Percentiles rank a stretch among this genome's conserved stretches.
phyloP scores from a whole-genome alignment of 495 filamentous ascomycete species.

The Thermochaetoides thermophila region DNA sequence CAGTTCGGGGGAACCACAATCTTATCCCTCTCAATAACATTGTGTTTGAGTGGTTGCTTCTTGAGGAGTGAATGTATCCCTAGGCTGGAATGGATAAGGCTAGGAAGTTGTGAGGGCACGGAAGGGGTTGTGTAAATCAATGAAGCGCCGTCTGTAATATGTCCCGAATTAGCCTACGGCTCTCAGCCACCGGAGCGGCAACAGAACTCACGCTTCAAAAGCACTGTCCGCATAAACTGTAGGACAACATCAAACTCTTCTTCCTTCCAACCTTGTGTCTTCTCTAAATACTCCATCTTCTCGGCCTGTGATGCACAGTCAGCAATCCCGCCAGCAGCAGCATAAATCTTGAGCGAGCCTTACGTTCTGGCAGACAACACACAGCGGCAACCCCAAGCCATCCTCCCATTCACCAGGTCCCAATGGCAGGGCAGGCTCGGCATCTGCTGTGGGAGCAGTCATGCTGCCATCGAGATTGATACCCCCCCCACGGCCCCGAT shows the following conservation, averaged over 20 bases:
- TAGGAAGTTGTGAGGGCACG: conserved; percentile 61
- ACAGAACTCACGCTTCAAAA: conserved; percentile 61
- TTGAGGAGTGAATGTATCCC: conserved; percentile 82
- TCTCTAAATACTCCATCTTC: conserved; percentile 75
- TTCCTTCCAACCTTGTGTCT: conserved; percentile 80
- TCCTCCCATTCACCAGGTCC: conserved; percentile 94
- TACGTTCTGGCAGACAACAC: conserved; percentile 88
- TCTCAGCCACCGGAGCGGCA: no score
- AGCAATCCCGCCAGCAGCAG: conserved; percentile 13
- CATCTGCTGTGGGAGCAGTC: conserved; percentile 31
- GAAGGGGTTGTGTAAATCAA: conserved; percentile 83
- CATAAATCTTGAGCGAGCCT: no score
- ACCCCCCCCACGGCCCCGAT: conserved; percentile 38
- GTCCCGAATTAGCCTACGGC: no score
- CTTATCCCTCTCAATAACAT: conserved; percentile 91
- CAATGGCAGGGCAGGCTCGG: conserved; percentile 57
- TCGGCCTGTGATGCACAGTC: conserved; percentile 49
- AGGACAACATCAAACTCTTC: conserved; percentile 86
- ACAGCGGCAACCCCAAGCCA: conserved; percentile 72
- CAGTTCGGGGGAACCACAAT: conserved; percentile 88
- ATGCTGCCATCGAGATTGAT: conserved; percentile 34
- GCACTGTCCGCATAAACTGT: conserved; percentile 72
- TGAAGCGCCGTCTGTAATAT: conserved; percentile 76
- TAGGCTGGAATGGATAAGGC: conserved; percentile 71
- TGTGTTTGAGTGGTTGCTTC: conserved; percentile 73